phyloP scores from a whole-genome alignment of 352 stramenopile genomes.

The Phytophthora crassamura region DNA sequence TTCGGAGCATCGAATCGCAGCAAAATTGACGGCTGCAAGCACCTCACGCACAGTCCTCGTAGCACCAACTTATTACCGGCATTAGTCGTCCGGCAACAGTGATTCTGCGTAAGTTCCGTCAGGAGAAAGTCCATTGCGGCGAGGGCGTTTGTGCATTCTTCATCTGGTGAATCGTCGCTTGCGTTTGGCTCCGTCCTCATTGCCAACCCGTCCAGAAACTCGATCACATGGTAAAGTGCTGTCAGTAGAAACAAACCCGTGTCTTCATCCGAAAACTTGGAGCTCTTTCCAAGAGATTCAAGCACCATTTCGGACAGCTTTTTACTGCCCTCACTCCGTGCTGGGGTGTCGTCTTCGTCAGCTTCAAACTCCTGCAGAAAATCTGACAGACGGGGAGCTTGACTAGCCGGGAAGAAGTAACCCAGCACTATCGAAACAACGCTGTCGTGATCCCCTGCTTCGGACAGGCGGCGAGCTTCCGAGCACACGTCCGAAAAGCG shows the following conservation, averaged over 20 bases:
- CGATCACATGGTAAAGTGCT: conserved; percentile 46
- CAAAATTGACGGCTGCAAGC: conserved; percentile 57
- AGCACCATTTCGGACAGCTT: conserved; percentile 53
- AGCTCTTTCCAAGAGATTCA: conserved; percentile 45
- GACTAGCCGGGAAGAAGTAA: conserved; percentile 64
- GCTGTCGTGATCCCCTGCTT: conserved; percentile 43
- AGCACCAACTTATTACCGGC: conserved; percentile 36
- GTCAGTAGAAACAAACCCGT: conserved; percentile 47
- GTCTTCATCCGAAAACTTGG: conserved; percentile 41
- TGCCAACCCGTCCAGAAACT: conserved; percentile 42
- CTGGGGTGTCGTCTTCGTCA: conserved; percentile 24
- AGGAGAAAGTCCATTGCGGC: conserved; percentile 47
- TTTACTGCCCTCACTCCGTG: conserved; percentile 12
- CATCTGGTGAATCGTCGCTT: conserved; percentile 32
- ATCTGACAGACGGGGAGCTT: conserved; percentile 53
- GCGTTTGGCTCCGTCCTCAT: conserved; percentile 18
- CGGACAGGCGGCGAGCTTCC: conserved; percentile 53
- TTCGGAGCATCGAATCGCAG: conserved; percentile 65
- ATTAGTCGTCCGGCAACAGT: conserved; percentile 15
- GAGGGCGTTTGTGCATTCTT: conserved; percentile 46
- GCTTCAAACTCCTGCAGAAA: conserved; percentile 62
- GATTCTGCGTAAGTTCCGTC: conserved; percentile 30
- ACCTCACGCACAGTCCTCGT: conserved; percentile 42
- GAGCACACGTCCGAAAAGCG: conserved; percentile 65
- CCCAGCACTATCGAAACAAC: conserved; percentile 47